Percentiles rank a stretch among this genome's conserved stretches.
phyloP scores from a whole-genome alignment of 768 basidiomycete genomes.

The Pholiota microspora region DNA sequence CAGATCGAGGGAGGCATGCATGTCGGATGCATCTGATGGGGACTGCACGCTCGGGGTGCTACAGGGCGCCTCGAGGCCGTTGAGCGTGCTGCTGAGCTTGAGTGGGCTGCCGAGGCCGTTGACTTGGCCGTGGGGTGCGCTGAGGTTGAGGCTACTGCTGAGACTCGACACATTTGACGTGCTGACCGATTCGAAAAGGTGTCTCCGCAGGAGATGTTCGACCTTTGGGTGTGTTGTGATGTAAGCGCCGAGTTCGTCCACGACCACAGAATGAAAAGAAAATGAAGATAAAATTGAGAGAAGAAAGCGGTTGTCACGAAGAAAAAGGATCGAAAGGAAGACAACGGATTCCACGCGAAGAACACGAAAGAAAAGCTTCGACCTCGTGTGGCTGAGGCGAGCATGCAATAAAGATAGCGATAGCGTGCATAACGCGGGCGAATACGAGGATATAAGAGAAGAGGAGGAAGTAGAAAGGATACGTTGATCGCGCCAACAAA shows the following conservation, averaged over 20 bases:
- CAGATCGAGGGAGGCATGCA: conserved; percentile 15
- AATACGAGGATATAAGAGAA: background rate
- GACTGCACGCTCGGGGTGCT: background rate
- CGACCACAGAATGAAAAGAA: background rate
- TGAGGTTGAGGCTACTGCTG: conserved; percentile 10
- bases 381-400: background rate
- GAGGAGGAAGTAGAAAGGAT: no score
- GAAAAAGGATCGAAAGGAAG: background rate
- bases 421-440: conserved; percentile 2
- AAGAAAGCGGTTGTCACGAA: background rate
- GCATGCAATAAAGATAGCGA: background rate
- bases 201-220: conserved; percentile 33
- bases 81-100: conserved; percentile 11
- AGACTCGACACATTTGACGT: conserved; percentile 8
- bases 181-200: conserved; percentile 23
- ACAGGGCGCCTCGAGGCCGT: background rate
- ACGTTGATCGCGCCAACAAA: no score
- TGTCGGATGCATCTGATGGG: conserved; percentile 3
- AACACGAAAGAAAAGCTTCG: background rate
- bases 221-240: conserved; percentile 25
- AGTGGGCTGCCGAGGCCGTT: conserved; percentile 16
- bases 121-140: conserved; percentile 2
- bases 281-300: background rate
- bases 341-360: background rate
- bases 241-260: conserved; percentile 15